Evolutionary conservation across 2,329 filamentous ascomycete genomes (phyloP).

Genomic region (Paecilomyces sp.): DNA sequence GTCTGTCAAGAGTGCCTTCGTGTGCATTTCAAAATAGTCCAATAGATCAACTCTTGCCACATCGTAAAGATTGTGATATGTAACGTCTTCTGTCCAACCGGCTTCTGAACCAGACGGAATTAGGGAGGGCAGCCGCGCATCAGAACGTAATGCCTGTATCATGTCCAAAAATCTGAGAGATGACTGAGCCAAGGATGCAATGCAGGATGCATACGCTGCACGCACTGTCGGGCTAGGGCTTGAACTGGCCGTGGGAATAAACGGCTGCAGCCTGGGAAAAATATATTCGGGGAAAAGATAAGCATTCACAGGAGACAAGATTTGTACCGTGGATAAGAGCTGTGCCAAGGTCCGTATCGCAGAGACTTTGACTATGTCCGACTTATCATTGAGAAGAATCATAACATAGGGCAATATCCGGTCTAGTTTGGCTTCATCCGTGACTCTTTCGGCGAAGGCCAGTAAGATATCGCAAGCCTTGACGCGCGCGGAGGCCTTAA

Average conservation of each 20-base stretch:
- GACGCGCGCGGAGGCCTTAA: slow-evolving; percentile 76
- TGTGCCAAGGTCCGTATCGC: slow-evolving; percentile 84
- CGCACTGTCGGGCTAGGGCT: slow-evolving; percentile 65
- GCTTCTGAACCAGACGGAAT: slow-evolving; percentile 72
- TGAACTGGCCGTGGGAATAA: slow-evolving; percentile 46
- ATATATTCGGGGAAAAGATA: slow-evolving; percentile 63
- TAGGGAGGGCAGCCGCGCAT: slow-evolving; percentile 68
- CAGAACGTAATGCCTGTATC: slow-evolving; percentile 77
- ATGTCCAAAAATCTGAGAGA: slow-evolving; percentile 82
- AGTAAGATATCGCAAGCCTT: slow-evolving; percentile 86
- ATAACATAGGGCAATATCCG: slow-evolving; percentile 87
- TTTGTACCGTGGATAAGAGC: slow-evolving; percentile 74
- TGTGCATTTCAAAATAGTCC: slow-evolving; percentile 77
- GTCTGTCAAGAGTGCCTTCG: slow-evolving; percentile 84
- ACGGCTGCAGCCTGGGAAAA: slow-evolving; percentile 51
- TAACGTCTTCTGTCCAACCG: slow-evolving; percentile 58
- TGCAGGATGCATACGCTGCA: slow-evolving; percentile 85
- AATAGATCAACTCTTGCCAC: slow-evolving; percentile 76
- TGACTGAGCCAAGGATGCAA: slow-evolving; percentile 80
- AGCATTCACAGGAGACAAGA: slow-evolving; percentile 70
- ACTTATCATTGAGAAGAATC: slow-evolving; percentile 70
- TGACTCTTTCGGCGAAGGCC: slow-evolving; percentile 83
- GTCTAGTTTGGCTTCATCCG: slow-evolving; percentile 93
- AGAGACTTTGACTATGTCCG: slow-evolving; percentile 76
- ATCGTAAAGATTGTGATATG: slow-evolving; percentile 80